A percentile compares a stretch with the other conserved stretches of the same genome.
These are phyloP conservation scores for Orbilia oligospora DNA, from an alignment of 2,329 filamentous ascomycete genomes.

Conservation along the genomic window DNA sequence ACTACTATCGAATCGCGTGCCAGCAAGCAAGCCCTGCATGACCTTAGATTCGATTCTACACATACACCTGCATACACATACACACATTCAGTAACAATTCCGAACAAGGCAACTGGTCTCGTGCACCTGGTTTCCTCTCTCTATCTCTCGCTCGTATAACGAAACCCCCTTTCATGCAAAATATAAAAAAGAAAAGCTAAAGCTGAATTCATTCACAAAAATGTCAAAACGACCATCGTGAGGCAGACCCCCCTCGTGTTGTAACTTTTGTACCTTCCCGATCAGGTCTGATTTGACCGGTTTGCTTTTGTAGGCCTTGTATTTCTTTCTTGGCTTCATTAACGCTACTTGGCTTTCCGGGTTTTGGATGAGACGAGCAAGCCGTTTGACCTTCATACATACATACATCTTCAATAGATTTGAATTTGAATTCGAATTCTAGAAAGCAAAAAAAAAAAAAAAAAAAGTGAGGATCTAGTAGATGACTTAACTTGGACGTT, in stretches of 20 bases:
- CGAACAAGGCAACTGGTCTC: constrained; percentile 30
- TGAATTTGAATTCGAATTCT: too few species aligned
- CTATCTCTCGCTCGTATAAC: too few species aligned
- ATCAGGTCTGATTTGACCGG: neutral
- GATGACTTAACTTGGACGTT: neutral
- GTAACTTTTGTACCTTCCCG: constrained; percentile 3
- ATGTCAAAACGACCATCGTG: neutral
- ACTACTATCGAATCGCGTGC: neutral
- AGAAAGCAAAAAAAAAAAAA: too few species aligned
- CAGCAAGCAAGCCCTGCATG: too few species aligned
- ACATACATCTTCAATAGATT: too few species aligned
- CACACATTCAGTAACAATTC: neutral
- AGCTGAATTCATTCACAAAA: neutral
- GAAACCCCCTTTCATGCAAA: constrained; percentile 7
- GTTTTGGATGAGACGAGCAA: too few species aligned
- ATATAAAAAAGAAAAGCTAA: neutral
- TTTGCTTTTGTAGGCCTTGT: neutral
- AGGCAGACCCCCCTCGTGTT: neutral
- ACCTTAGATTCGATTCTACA: too few species aligned
- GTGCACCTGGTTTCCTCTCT: constrained; percentile 4
- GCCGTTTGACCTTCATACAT: too few species aligned
- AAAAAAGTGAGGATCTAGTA: neutral
- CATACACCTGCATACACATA: too few species aligned
- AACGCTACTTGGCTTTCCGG: too few species aligned
- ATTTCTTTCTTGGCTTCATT: neutral